phyloP scores from a whole-genome alignment of 164 flowering plant species.

The Amborella trichopoda region DNA sequence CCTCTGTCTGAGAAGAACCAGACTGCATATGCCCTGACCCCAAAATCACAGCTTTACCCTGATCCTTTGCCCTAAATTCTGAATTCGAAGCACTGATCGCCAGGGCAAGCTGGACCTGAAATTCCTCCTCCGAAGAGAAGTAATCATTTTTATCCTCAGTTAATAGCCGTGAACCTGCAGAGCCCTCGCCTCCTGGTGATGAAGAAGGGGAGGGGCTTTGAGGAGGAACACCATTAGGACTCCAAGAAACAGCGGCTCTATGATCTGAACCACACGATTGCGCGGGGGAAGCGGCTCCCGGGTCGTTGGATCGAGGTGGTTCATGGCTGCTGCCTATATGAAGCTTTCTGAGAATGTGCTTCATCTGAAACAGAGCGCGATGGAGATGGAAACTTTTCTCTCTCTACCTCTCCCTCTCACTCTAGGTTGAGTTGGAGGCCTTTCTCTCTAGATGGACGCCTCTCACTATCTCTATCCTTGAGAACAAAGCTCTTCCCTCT shows the following conservation, averaged over 20 bases:
- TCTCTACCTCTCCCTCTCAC: too few species aligned
- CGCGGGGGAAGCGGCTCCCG: constrained; percentile 27
- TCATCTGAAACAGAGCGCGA: too few species aligned
- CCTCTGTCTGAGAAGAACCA: constrained; percentile 19
- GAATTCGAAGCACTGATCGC: constrained; percentile 89
- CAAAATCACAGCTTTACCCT: constrained; percentile 70
- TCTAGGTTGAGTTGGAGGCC: too few species aligned
- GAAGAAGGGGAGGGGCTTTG: constrained; percentile 14
- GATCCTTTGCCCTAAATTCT: constrained; percentile 53
- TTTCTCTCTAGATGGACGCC: too few species aligned
- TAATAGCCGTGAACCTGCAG: not conserved
- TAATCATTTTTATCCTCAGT: constrained; percentile 30
- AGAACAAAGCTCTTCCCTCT: too few species aligned
- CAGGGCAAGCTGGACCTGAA: constrained; percentile 79
- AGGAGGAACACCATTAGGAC: constrained; percentile 8
- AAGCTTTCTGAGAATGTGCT: constrained; percentile 94
- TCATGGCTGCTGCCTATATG: constrained; percentile 54
- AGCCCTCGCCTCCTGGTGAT: constrained; percentile 2
- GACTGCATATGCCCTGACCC: constrained; percentile 21
- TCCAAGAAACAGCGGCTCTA: constrained; percentile 9
- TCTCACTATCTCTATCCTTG: too few species aligned
- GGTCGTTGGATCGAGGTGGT: constrained; percentile 33
- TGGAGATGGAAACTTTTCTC: too few species aligned
- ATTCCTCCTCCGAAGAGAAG: constrained; percentile 79
- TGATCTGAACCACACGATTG: constrained; percentile 27